Percentiles rank a stretch among this genome's conserved stretches.
phyloP scores from a whole-genome alignment of 2,329 filamentous ascomycete genomes.

The Teratosphaeria gauchensis region DNA sequence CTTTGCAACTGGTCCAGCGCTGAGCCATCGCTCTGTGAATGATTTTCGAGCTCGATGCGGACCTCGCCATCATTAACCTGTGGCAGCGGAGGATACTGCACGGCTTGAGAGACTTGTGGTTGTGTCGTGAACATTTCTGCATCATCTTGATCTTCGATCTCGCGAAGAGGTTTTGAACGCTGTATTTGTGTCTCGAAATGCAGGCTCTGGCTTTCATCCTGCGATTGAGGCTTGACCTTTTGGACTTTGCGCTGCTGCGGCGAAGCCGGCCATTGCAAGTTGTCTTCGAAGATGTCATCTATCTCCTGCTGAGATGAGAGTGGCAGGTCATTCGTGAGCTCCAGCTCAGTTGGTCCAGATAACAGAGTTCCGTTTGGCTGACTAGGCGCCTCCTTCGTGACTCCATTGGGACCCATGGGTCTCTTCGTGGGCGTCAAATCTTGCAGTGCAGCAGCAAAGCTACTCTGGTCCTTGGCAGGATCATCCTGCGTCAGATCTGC shows the following conservation, averaged over 20 bases:
- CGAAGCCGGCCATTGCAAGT: slow-evolving; percentile 7
- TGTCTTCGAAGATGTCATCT: slow-evolving; percentile 4
- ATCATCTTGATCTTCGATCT: background rate
- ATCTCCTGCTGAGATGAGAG: slow-evolving; percentile 6
- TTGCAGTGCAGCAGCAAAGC: background rate
- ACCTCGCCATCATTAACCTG: background rate
- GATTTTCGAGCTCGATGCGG: background rate
- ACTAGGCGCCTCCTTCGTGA: background rate
- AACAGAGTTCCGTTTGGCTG: background rate
- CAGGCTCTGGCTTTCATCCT: background rate
- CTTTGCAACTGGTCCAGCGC: background rate
- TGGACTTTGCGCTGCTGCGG: background rate
- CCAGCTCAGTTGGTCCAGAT: background rate
- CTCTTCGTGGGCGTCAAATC: background rate
- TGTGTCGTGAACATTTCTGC: slow-evolving; percentile 2
- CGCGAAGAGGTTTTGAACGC: background rate
- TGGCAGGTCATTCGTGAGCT: background rate
- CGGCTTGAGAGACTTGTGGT: background rate
- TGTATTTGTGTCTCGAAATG: slow-evolving; percentile 3
- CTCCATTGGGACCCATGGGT: background rate
- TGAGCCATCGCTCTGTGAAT: background rate
- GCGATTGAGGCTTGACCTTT: background rate
- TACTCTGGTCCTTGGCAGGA: background rate
- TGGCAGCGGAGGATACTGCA: background rate
- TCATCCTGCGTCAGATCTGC: background rate